These are phyloP conservation scores for Fusarium pseudograminearum DNA, from an alignment of 2,329 filamentous ascomycete genomes.

Conservation along the genomic window DNA sequence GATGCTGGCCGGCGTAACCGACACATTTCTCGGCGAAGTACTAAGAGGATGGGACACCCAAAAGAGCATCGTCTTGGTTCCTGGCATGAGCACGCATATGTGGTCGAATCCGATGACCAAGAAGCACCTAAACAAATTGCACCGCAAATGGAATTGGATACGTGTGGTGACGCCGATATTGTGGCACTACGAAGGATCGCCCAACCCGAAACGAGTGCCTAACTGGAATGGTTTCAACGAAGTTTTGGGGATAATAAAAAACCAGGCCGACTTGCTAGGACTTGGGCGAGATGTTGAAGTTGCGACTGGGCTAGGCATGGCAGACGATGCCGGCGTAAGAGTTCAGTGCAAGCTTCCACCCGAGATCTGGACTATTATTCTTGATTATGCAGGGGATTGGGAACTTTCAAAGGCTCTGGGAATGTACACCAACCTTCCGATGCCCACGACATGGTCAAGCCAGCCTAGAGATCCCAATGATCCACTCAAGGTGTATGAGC, in stretches of 20 bases:
- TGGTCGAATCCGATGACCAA: constrained; percentile 92
- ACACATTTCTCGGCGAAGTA: constrained; percentile 83
- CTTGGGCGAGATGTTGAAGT: constrained; percentile 78
- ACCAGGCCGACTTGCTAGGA: constrained; percentile 79
- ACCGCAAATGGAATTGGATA: constrained; percentile 88
- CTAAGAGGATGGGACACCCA: constrained; percentile 87
- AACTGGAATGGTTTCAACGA: constrained; percentile 76
- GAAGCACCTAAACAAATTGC: constrained; percentile 86
- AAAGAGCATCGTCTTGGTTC: constrained; percentile 86
- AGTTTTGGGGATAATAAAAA: constrained; percentile 79
- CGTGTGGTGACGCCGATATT: constrained; percentile 83
- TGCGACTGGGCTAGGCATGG: constrained; percentile 56
- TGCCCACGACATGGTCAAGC: constrained; percentile 76
- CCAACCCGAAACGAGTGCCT: constrained; percentile 64
- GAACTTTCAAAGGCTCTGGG: constrained; percentile 85
- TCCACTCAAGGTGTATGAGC: constrained; percentile 77
- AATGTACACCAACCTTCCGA: constrained; percentile 81
- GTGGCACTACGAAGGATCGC: constrained; percentile 77
- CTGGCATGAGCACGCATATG: constrained; percentile 89
- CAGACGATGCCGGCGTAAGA: constrained; percentile 51
- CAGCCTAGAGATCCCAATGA: constrained; percentile 71
- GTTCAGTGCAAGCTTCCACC: constrained; percentile 72
- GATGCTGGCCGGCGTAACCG: constrained; percentile 87
- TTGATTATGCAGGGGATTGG: constrained; percentile 89
- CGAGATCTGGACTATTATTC: constrained; percentile 90